Evolutionary conservation across 768 basidiomycete species (phyloP).

Genomic region (Phaffia australis): DNA sequence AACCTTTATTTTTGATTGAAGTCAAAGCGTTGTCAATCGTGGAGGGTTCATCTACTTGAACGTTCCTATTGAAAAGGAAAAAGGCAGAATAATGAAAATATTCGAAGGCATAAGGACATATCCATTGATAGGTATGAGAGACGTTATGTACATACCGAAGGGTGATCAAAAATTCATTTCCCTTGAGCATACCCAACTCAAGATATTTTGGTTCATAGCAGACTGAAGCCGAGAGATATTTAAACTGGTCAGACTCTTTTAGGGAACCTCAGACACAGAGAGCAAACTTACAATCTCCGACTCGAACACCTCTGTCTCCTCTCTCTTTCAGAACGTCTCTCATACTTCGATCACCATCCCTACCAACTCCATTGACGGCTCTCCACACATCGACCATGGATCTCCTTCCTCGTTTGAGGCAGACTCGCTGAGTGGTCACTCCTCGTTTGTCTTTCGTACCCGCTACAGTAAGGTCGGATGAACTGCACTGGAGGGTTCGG

Average conservation of each 20-base stretch:
- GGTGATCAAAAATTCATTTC: slow-evolving; percentile 90
- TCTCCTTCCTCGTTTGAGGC: slow-evolving; percentile 32
- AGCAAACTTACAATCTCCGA: slow-evolving; percentile 60
- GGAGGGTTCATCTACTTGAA: slow-evolving; percentile 63
- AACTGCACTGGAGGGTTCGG: slow-evolving; percentile 54
- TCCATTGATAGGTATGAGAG: neutral
- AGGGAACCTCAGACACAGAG: neutral
- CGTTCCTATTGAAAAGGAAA: slow-evolving; percentile 50
- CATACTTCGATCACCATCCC: slow-evolving; percentile 23
- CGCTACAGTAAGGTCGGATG: slow-evolving; percentile 76
- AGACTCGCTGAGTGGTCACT: slow-evolving; percentile 83
- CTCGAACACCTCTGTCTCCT: slow-evolving; percentile 78
- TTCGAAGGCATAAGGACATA: slow-evolving; percentile 1
- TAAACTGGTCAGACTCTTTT: neutral
- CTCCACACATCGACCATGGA: slow-evolving; percentile 79
- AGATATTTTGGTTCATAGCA: slow-evolving; percentile 64
- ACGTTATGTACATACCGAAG: slow-evolving; percentile 52
- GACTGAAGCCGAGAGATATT: neutral
- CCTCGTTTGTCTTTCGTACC: slow-evolving; percentile 99
- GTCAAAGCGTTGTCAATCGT: slow-evolving; percentile 64
- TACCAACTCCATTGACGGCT: slow-evolving; percentile 34
- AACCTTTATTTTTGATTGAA: slow-evolving; percentile 70
- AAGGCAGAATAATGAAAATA: neutral
- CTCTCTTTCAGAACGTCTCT: slow-evolving; percentile 54
- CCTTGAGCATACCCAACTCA: slow-evolving; percentile 91